phyloP scores from a whole-genome alignment of 257 asterid genomes.

The Datura wrightii region DNA sequence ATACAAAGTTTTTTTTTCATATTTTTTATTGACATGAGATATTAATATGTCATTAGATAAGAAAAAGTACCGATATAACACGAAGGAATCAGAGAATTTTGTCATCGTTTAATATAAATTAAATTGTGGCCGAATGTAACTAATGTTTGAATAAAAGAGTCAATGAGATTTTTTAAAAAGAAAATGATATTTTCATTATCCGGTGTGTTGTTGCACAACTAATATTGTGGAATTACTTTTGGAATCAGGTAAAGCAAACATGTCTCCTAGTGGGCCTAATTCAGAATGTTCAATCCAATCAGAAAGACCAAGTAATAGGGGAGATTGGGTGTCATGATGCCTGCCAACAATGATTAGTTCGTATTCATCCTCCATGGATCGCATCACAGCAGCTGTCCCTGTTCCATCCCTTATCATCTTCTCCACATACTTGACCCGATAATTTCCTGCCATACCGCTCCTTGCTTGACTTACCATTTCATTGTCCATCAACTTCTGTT shows the following conservation, averaged over 20 bases:
- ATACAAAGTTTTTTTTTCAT: too few relatives aligned
- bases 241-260: slow-evolving; percentile 45
- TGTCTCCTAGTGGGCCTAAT: slow-evolving; percentile 49
- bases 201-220: slow-evolving; percentile 46
- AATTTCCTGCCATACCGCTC: slow-evolving; percentile 31
- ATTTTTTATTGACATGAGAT: too few relatives aligned
- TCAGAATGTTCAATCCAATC: slow-evolving; percentile 47
- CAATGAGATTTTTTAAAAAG: too few relatives aligned
- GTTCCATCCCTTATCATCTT: slow-evolving; percentile 40
- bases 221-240: slow-evolving; percentile 36
- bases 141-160: too few relatives aligned
- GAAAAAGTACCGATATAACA: too few relatives aligned
- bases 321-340: slow-evolving; percentile 40
- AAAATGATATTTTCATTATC: too few relatives aligned
- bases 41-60: too few relatives aligned
- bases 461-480: slow-evolving; percentile 35
- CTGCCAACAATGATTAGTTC: slow-evolving; percentile 49
- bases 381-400: slow-evolving; percentile 40
- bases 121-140: too few relatives aligned
- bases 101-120: too few relatives aligned
- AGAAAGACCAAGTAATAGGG: slow-evolving; percentile 41
- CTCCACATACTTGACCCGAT: slow-evolving; percentile 36
- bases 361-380: slow-evolving; percentile 40
- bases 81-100: too few relatives aligned
- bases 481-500: slow-evolving; percentile 34